Evolutionary conservation across 352 stramenopile genomes (phyloP), one percentile per base, ranked within the genome.

Genomic region (Phytophthora fragariae): DNA sequence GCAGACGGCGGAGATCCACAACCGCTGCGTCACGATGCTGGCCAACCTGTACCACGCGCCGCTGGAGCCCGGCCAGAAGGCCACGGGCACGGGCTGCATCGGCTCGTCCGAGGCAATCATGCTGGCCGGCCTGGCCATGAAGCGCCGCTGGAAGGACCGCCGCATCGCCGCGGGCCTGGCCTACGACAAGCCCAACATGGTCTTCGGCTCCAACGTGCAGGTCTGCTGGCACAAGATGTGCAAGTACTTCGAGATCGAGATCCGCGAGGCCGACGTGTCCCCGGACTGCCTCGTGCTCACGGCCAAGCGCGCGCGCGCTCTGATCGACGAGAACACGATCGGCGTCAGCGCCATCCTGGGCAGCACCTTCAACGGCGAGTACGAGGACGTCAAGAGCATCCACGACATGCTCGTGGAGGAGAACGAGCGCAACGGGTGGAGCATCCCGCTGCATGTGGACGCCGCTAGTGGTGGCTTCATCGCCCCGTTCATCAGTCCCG

Each of bases 191-290:
- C 94, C 94, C 53, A 98, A 98, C 82, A 92, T 98, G 76, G 89
- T 98, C 21, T 97, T 98, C 72, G 92, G 92, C 70, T 92, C 89
- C 19, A 98, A 98, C 74, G 92, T 97, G 21, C 91, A 98, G 69
- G 92, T 97, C 27, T 96, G 92, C 80, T 98, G 94, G 94, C 92
- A 98, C 81, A 98, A 98, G 78, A 92, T 97, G 81, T 98, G 92
- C 86, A 92, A 93, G 71, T 98, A 98, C 80, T 98, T 98, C 83
- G 94, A 98, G 69, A 90, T 98, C 57, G 93, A 98, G 64, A 86
- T 94, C 49, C 91, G 92, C 44, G 86, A 98, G 63, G 91, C 92
- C 37, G 85, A 94, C 55, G 90, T 98, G 49, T 97, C 90, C 31
- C 81, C 85, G 2, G 91, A 97, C 70, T 84, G 71, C 19, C 89